These are phyloP conservation scores for Verticillium nonalfalfae DNA, from an alignment of 2,329 filamentous ascomycete species.

Conservation along the genomic window DNA sequence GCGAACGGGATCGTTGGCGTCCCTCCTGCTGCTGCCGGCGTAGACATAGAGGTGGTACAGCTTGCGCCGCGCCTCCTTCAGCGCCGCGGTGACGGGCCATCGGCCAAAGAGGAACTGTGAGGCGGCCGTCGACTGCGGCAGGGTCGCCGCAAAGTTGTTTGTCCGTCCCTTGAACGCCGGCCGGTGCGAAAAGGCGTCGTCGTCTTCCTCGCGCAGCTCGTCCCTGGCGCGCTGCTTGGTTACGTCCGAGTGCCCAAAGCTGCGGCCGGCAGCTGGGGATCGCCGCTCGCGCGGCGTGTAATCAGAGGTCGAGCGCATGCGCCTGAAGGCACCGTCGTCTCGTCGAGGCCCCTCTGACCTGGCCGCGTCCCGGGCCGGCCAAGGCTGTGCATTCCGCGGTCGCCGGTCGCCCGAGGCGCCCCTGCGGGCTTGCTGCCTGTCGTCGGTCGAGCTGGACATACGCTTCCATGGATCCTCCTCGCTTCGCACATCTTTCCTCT, in stretches of 20 bases:
- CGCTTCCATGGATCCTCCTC: background rate
- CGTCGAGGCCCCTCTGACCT: background rate
- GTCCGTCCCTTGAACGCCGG: background rate
- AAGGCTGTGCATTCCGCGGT: background rate
- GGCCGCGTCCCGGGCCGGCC: background rate
- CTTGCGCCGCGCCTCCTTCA: constrained; percentile 60
- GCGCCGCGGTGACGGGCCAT: constrained; percentile 72
- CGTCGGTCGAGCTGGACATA: background rate
- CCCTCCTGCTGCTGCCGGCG: constrained; percentile 47
- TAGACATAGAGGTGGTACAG: constrained; percentile 83
- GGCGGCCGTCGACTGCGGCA: constrained; percentile 68
- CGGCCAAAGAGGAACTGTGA: constrained; percentile 89
- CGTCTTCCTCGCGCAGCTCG: background rate
- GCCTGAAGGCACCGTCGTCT: background rate
- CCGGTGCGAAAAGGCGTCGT: background rate
- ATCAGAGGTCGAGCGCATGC: background rate
- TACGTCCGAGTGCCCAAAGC: background rate
- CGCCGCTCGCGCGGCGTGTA: background rate
- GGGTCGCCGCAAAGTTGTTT: constrained; percentile 12
- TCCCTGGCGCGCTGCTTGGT: background rate
- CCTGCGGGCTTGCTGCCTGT: background rate
- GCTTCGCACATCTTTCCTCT: background rate
- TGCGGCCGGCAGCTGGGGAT: background rate
- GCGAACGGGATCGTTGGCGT: constrained; percentile 40
- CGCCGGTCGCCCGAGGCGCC: background rate